Conservation (phyloP, 2,329 filamentous ascomycete genomes). For the Penicillium sclerotiorum region DNA sequence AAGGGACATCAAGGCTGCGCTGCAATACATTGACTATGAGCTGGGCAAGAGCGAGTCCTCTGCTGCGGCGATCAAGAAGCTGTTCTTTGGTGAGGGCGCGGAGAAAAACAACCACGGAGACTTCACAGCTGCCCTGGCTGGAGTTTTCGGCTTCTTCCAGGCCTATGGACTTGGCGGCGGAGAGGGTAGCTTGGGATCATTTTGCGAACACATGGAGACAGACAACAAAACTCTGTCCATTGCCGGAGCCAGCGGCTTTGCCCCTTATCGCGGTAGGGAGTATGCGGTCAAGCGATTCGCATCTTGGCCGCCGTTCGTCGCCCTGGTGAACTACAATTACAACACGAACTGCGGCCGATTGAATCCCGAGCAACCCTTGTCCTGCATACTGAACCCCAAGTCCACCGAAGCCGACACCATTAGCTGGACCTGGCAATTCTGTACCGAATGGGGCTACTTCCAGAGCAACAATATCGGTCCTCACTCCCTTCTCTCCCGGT, state of each 20-base stretch:
- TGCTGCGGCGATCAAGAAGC: constrained; percentile 46
- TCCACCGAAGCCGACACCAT: constrained; percentile 43
- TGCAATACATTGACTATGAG: constrained; percentile 53
- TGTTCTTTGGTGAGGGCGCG: constrained; percentile 52
- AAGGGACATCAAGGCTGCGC: constrained; percentile 52
- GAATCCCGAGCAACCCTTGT: constrained; percentile 21
- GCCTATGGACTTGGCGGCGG: constrained; percentile 46
- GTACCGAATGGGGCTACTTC: constrained; percentile 57
- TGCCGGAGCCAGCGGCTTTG: constrained; percentile 46
- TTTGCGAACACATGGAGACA: constrained; percentile 53
- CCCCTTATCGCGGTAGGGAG: constrained; percentile 43
- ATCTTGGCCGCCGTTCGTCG: constrained; percentile 40
- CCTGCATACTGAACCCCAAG: constrained; percentile 43
- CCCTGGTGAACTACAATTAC: constrained; percentile 43
- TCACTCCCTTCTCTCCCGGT: constrained; percentile 51
- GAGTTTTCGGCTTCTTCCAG: constrained; percentile 49
- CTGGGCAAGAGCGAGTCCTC: constrained; percentile 41
- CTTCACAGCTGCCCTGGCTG: constrained; percentile 49
- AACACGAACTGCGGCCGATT: constrained; percentile 45
- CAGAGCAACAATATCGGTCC: constrained; percentile 53
- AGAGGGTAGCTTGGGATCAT: constrained; percentile 36
- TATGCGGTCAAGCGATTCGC: constrained; percentile 48
- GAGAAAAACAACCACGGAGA: constrained; percentile 50
- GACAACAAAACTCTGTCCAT: constrained; percentile 40
- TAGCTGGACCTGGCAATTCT: constrained; percentile 56